Percentiles rank a stretch among this genome's conserved stretches.
phyloP scores from a whole-genome alignment of 352 stramenopile genomes.

The Globisporangium camurandrum region DNA sequence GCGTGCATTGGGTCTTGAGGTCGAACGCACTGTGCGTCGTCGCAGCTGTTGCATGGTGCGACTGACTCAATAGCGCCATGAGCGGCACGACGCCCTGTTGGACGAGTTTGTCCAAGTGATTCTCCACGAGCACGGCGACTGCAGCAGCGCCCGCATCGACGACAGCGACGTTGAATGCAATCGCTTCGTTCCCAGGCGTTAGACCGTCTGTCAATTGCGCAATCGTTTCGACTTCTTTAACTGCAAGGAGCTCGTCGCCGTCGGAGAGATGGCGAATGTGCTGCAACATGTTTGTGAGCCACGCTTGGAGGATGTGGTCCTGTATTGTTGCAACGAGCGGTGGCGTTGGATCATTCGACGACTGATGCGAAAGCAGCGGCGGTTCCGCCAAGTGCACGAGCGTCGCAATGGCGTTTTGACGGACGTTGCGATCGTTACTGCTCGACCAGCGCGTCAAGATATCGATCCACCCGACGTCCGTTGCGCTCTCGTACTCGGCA shows the following conservation, averaged over 20 bases:
- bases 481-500: constrained; percentile 69
- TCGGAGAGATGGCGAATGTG: constrained; percentile 48
- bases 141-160: constrained; percentile 61
- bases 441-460: constrained; percentile 69
- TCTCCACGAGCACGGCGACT: constrained; percentile 57
- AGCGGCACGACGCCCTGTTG: constrained; percentile 55
- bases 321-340: constrained; percentile 6
- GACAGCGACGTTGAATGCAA: constrained; percentile 61
- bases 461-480: constrained; percentile 76
- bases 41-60: constrained; percentile 16
- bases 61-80: constrained; percentile 43
- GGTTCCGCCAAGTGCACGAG: constrained; percentile 58
- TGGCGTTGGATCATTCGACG: background rate
- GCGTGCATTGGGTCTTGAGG: constrained; percentile 50
- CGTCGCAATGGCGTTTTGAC: constrained; percentile 55
- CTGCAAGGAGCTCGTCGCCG: constrained; percentile 56
- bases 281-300: constrained; percentile 72
- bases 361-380: no score
- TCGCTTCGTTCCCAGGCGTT: constrained; percentile 66
- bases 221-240: constrained; percentile 75
- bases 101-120: constrained; percentile 57
- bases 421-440: constrained; percentile 43
- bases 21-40: constrained; percentile 11
- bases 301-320: constrained; percentile 66
- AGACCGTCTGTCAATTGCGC: constrained; percentile 63